These are phyloP conservation scores for Talaromyces ruber DNA, from an alignment of 495 filamentous ascomycete species.

Conservation along the genomic window DNA sequence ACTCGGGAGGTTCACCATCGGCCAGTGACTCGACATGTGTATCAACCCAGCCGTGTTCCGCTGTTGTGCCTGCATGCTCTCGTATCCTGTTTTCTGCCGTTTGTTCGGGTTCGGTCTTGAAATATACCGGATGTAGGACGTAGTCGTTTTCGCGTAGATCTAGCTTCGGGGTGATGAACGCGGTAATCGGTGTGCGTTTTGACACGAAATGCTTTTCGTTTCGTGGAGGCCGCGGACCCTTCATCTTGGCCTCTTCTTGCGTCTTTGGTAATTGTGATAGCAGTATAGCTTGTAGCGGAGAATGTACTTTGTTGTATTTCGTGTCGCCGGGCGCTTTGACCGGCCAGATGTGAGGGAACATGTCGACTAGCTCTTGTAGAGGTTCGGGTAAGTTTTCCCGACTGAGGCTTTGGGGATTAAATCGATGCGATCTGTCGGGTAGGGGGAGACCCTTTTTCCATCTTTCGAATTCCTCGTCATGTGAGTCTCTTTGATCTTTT, in stretches of 20 bases:
- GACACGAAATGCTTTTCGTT: slow-evolving; percentile 54
- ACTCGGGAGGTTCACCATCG: slow-evolving; percentile 56
- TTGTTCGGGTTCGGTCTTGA: slow-evolving; percentile 33
- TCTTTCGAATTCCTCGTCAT: slow-evolving; percentile 25
- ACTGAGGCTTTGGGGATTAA: slow-evolving; percentile 61
- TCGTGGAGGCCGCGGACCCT: slow-evolving; percentile 46
- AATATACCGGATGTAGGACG: slow-evolving; percentile 65
- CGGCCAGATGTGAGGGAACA: slow-evolving; percentile 86
- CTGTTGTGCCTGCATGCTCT: slow-evolving; percentile 26
- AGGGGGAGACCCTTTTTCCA: slow-evolving; percentile 38
- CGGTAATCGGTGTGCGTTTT: slow-evolving; percentile 68
- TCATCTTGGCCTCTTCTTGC: slow-evolving; percentile 44
- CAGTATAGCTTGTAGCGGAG: slow-evolving; percentile 73
- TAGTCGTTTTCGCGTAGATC: slow-evolving; percentile 80
- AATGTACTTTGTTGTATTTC: slow-evolving; percentile 69
- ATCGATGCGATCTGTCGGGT: slow-evolving; percentile 41
- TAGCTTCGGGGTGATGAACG: slow-evolving; percentile 58
- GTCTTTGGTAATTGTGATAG: slow-evolving; percentile 58
- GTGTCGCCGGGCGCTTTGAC: slow-evolving; percentile 78
- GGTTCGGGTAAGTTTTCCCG: slow-evolving; percentile 50
- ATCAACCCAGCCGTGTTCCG: slow-evolving; percentile 74
- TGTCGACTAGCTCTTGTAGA: slow-evolving; percentile 63
- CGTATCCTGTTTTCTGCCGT: slow-evolving; percentile 36
- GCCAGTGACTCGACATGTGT: slow-evolving; percentile 57
- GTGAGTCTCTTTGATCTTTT: slow-evolving; percentile 12